A percentile compares a stretch with the other conserved stretches of the same genome.
Conservation (phyloP, 352 stramenopile species). For the Globisporangium iwayamae region DNA sequence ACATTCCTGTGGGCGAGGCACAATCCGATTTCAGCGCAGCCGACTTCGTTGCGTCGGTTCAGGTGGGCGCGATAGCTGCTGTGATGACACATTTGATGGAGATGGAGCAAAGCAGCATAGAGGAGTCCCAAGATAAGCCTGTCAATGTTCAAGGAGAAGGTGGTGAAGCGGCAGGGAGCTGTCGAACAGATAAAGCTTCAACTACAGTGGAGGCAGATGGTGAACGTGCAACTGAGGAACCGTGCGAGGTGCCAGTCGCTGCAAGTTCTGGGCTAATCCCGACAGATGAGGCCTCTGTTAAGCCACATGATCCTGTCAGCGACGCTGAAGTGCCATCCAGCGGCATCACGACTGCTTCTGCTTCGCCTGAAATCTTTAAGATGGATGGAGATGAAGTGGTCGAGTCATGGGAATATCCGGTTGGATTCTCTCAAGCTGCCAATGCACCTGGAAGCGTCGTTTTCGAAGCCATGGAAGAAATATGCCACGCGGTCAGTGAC, state of each 20-base stretch:
- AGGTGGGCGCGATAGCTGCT: conserved; percentile 5
- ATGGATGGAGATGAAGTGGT: not conserved
- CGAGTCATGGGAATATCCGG: not conserved
- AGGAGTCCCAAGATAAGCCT: not conserved
- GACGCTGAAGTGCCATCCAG: not conserved
- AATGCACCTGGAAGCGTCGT: not conserved
- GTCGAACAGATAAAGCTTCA: not conserved
- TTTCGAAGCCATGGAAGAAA: not conserved
- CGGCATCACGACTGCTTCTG: not conserved
- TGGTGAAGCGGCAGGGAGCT: not conserved
- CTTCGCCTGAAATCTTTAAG: not conserved
- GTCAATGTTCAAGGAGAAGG: not conserved
- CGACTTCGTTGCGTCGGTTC: conserved; percentile 3
- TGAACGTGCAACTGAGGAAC: not conserved
- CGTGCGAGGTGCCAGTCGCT: not conserved
- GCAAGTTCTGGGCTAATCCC: not conserved
- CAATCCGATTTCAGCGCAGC: not conserved
- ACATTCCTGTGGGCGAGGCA: not conserved
- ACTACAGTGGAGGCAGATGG: not conserved
- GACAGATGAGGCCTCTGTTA: not conserved
- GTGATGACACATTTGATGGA: not conserved
- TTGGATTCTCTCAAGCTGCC: not conserved
- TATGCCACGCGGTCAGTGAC: not conserved
- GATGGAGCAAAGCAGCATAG: not conserved
- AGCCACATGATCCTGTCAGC: not conserved